Evolutionary conservation across 495 filamentous ascomycete genomes (phyloP), one percentile per base, ranked within the genome.

Genomic region (Tuber melanosporum): DNA sequence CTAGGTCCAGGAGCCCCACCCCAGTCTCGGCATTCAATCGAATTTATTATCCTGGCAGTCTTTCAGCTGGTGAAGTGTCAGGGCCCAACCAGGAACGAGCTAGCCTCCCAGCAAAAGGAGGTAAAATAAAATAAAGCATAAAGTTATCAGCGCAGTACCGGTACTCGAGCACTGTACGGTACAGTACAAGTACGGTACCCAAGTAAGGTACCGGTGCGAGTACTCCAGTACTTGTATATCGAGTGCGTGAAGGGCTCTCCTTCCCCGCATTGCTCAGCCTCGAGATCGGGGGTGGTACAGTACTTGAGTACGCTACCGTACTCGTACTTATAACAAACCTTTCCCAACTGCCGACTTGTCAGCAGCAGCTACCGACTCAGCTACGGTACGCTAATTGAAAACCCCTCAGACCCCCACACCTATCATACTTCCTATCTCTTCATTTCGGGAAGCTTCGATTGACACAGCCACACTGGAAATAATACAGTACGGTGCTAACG

Each of bases 201-300:
- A 32, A 32, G 32, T 32, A 32, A 32, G 32, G 32, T 32, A 32
- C 32, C 1, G 32, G 32, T 32, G 32, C 32, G 32, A 32, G 32
- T 32, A 32, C 32, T 32, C 32, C 32, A 32, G 32, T 32, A 32
- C 32, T 32, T 32, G 32, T 32, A 32, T 32, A 0, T 32, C 32
- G 32, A 32, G 32, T 32, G 1, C 3, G 57, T 15, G 57, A 66
- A 32, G 26, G 26, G 26, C 1, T 32, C 26, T 9, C 8, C n/a
- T 32, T 66, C n/a, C 57, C n/a, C 26, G 57, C 52, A 66, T 32
- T 66, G 57, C 57, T 66, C 57, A 66, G 57, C 57, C 57, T 66
- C n/a, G 15, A 3, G 57, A 66, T 17, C 26, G n/a, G 7, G 0
- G n/a, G n/a, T 66, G 57, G 57, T 6, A 32, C 57, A 66, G 26